Evolutionary conservation across 2,329 filamentous ascomycete genomes (phyloP), one percentile per base, ranked within the genome.

Genomic region (Fonsecaea multimorphosa): DNA sequence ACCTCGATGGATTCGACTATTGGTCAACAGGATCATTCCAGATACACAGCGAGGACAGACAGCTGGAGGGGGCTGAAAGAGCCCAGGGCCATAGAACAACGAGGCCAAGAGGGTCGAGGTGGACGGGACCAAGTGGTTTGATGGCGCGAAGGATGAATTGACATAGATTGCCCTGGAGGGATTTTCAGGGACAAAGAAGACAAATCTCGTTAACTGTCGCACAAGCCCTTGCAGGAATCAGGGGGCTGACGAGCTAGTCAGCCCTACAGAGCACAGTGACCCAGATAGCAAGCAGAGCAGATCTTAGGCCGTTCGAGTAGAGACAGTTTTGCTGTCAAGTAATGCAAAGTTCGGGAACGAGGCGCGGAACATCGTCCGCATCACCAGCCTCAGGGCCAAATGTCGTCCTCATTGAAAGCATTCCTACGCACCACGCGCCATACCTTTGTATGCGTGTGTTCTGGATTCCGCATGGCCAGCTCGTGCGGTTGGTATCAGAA

Each of bases 121-220:
- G 38, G 32, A 12, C 11, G 16, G 34, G 38, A 5, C n/a, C 38
- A 49, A 9, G 29, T 31, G n/a, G 38, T 3, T 1, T 40, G 38
- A n/a, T n/a, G 38, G 44, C 44, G 22, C 44, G 44, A 49, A 49
- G 44, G 44, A 49, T 49, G 44, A 49, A 49, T 49, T 24, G 44
- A 49, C 7, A 19, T 12, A 49, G 44, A 49, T 24, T 40, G n/a
- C 38, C 7, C 9, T 19, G n/a, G 38, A 49, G 44, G 19, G 19
- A 49, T 12, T 8, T 24, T 8, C 44, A 19, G 24, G 44, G 44
- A 49, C 24, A 19, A 40, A 7, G 19, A 22, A 49, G 8, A 24
- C 44, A 49, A 44, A 49, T 49, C 44, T 49, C 44, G 44, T 11
- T 49, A 22, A 6, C 11, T 3, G 44, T 49, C 4, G 38, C 38